phyloP scores from a whole-genome alignment of 106 monocot species.

The Ottelia alismoides region DNA sequence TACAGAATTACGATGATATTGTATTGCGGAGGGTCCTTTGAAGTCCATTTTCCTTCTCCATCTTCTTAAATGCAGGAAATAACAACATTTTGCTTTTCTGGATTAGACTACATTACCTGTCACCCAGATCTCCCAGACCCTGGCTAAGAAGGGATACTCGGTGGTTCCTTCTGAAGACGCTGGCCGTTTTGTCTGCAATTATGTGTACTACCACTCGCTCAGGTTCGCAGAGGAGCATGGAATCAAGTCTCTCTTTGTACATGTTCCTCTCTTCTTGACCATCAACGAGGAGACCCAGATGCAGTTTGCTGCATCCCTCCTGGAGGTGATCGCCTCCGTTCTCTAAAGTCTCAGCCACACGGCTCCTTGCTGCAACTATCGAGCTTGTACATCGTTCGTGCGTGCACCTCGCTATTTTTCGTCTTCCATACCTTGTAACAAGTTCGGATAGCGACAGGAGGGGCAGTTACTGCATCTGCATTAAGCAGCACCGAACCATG shows the following conservation, averaged over 20 bases:
- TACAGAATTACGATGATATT: no score
- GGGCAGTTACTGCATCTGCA: no score
- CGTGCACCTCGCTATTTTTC: no score
- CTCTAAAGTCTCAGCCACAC: constrained; percentile 1
- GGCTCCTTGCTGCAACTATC: neutral
- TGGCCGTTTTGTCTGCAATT: constrained; percentile 81
- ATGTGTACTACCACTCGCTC: constrained; percentile 80
- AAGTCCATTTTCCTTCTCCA: no score
- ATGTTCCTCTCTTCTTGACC: constrained; percentile 75
- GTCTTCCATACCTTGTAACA: no score
- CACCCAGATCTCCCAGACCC: constrained; percentile 22
- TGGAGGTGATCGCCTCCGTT: constrained; percentile 59
- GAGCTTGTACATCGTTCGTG: no score
- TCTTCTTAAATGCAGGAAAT: neutral
- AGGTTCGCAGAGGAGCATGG: constrained; percentile 62
- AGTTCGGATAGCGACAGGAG: no score
- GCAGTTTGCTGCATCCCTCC: constrained; percentile 68
- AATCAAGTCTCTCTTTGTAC: constrained; percentile 75
- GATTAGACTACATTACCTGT: constrained; percentile 64
- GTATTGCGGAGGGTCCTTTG: no score
- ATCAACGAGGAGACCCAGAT: constrained; percentile 83
- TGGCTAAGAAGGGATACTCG: constrained; percentile 43
- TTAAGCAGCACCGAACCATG: no score
- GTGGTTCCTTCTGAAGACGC: constrained; percentile 61
- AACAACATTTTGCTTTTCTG: neutral